Percentiles rank a stretch among this genome's conserved stretches.
phyloP scores from a whole-genome alignment of 108 stramenopile species.

The Licmophora abbreviata region DNA sequence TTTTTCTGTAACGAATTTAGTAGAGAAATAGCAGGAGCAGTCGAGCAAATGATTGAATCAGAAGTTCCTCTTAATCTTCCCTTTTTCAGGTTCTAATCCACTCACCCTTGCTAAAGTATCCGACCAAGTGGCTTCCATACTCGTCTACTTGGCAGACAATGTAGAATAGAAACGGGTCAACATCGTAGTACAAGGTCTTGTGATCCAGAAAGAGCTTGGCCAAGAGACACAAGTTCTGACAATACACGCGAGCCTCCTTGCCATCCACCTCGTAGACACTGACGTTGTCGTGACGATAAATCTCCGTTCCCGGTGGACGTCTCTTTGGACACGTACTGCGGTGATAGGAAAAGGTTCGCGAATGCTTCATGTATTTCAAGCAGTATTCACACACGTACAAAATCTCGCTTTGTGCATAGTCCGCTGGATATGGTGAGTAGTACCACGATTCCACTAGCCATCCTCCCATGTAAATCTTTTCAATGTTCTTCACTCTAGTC shows the following conservation, averaged over 20 bases:
- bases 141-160: constrained; percentile 91
- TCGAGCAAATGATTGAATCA: not conserved
- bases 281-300: constrained; percentile 72
- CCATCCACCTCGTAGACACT: constrained; percentile 80
- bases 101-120: constrained; percentile 97
- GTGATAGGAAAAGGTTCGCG: constrained; percentile 72
- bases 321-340: constrained; percentile 38
- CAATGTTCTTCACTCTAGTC: constrained; percentile 99
- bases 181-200: constrained; percentile 99
- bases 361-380: constrained; percentile 87
- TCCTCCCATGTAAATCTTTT: constrained; percentile 85
- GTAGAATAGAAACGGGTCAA: constrained; percentile 98
- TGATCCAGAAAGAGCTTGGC: constrained; percentile 99
- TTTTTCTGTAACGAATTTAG: too few species aligned
- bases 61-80: constrained; percentile 6
- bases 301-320: constrained; percentile 95
- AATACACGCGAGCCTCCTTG: constrained; percentile 82
- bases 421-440: constrained; percentile 93
- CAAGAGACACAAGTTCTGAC: constrained; percentile 96
- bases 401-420: constrained; percentile 64
- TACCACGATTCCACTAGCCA: constrained; percentile 97
- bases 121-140: constrained; percentile 73
- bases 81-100: constrained; percentile 4
- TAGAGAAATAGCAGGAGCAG: constrained; percentile 31
- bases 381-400: constrained; percentile 97